Conservation (phyloP, 306 rosid genomes). For the Quercus suber region DNA sequence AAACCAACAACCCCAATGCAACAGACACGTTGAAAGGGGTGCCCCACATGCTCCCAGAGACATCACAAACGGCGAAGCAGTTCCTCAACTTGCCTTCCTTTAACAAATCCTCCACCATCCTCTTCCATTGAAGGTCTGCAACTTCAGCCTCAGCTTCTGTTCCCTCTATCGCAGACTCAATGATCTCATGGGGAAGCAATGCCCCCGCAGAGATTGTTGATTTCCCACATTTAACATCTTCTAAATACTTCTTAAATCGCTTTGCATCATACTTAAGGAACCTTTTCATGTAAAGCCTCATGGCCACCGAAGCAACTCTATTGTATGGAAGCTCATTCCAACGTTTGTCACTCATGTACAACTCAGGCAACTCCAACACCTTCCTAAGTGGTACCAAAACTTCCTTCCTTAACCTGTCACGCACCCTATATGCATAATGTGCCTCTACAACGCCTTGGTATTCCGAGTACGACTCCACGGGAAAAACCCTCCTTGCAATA, state of each 20-base stretch:
- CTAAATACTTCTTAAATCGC: constrained; percentile 43
- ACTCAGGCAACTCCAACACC: constrained; percentile 68
- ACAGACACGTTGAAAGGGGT: constrained; percentile 57
- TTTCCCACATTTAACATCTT: constrained; percentile 44
- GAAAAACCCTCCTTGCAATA: constrained; percentile 57
- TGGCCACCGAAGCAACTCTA: constrained; percentile 65
- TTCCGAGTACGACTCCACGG: constrained; percentile 37
- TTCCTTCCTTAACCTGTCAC: constrained; percentile 67
- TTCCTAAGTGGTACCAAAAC: constrained; percentile 60
- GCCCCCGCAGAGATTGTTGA: constrained; percentile 57
- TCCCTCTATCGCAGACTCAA: not conserved
- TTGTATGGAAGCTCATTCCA: constrained; percentile 56
- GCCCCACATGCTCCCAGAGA: constrained; percentile 51
- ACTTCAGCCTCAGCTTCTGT: constrained; percentile 18
- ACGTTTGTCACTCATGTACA: constrained; percentile 53
- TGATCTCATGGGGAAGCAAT: constrained; percentile 59
- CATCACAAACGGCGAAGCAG: constrained; percentile 57
- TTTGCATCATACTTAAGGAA: constrained; percentile 53
- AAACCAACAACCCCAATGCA: constrained; percentile 60
- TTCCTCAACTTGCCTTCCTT: constrained; percentile 47
- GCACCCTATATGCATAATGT: constrained; percentile 61
- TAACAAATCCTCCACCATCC: constrained; percentile 53
- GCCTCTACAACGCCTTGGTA: constrained; percentile 62
- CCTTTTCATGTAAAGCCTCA: constrained; percentile 45
- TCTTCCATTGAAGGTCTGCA: constrained; percentile 72